Base-by-base conservation (phyloP, 148 eudicot genomes). In the Beta vulgaris region DNA sequence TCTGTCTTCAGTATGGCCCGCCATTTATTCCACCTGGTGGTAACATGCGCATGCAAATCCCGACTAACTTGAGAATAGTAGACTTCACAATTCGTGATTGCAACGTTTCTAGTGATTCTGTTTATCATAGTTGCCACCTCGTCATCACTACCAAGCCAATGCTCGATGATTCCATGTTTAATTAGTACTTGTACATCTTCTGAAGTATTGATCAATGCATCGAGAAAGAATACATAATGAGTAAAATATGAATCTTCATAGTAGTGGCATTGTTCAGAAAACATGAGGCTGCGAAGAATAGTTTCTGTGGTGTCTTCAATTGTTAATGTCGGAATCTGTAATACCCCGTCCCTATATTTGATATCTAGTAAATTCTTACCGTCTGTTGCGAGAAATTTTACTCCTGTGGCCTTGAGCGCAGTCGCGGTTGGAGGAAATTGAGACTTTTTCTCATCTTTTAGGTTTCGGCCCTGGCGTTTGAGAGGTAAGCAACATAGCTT, bases 171-270 rank as follows among this genome's bases (percentile, higher is more conserved):
- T 48, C 84, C 84, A 19, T 39, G 55, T 25, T 77, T 40, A 13
- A 73, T 72, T 26, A 81, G 72, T 37, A 77, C 46, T n/a, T 67
- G 34, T 2, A 77, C 81, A 21, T 77, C 84, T 14, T 73, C 59
- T 10, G 71, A 49, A 6, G 81, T 77, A 49, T 70, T 21, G 51
- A 81, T 73, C 46, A 81, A 58, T 21, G 13, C 25, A 32, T 81
- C 72, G 10, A 81, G 37, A 36, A 81, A 60, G 9, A 29, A 0
- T 16, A 77, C 26, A 53, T 69, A 81, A 58, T 77, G 64, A 40
- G 67, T 39, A 12, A 81, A 37, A 74, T 72, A 77, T 25, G 80
- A 73, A 54, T 73, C 55, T 4, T 10, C 3, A 8, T 0, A 40
- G 31, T 68, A 37, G 43, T 73, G 65, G 19, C 76, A 76, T 19